A percentile compares a stretch with the other conserved stretches of the same genome.
phyloP scores from a whole-genome alignment of 2,329 filamentous ascomycete genomes.

The Paraphoma chrysanthemicola region DNA sequence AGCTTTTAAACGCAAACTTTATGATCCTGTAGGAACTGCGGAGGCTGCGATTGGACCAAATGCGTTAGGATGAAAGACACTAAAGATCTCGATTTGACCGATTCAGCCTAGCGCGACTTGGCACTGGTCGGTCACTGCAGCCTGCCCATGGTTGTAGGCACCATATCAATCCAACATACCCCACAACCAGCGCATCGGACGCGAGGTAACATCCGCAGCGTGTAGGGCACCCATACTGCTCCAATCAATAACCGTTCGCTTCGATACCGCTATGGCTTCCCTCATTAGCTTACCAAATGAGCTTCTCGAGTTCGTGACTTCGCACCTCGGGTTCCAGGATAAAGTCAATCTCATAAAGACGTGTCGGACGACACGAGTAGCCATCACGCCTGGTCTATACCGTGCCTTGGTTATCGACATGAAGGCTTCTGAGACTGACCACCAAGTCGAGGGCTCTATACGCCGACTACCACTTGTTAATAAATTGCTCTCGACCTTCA shows the following conservation, averaged over 20 bases:
- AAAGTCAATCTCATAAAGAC: background rate
- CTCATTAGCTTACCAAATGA: background rate
- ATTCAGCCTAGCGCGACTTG: too few relatives aligned
- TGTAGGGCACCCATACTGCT: background rate
- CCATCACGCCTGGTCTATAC: background rate
- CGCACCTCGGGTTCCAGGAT: background rate
- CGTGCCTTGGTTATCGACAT: background rate
- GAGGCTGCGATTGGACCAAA: too few relatives aligned
- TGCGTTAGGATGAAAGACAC: too few relatives aligned
- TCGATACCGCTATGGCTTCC: background rate
- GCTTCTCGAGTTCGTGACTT: background rate
- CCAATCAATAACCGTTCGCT: background rate
- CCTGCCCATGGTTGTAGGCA: too few relatives aligned
- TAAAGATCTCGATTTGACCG: too few relatives aligned
- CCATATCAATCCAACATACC: too few relatives aligned
- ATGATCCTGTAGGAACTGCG: background rate
- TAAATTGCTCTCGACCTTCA: too few relatives aligned
- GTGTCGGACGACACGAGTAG: background rate
- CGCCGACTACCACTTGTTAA: too few relatives aligned
- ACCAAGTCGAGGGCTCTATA: background rate
- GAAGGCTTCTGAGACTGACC: background rate
- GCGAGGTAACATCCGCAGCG: background rate
- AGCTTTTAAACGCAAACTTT: background rate
- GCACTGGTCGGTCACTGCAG: too few relatives aligned
- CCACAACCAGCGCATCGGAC: too few relatives aligned